Percentiles rank a stretch among this genome's conserved stretches.
phyloP scores from a whole-genome alignment of 257 asterid species.

The Phtheirospermum japonicum region DNA sequence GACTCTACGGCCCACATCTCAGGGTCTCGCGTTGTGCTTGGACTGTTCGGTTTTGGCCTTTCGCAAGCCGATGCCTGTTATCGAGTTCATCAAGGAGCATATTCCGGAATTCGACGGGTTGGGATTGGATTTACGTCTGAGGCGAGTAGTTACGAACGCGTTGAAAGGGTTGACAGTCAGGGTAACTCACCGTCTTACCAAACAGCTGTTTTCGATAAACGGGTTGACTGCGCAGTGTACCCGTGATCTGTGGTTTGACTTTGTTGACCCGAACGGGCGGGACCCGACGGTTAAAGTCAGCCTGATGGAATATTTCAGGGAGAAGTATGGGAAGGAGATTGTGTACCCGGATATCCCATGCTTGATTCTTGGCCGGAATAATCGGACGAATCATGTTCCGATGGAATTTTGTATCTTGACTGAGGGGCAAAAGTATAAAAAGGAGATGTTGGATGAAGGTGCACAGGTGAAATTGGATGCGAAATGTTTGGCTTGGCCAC shows the following conservation, averaged over 20 bases:
- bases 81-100: too few relatives aligned
- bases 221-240: conserved; percentile 38
- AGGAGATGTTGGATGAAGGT: too few relatives aligned
- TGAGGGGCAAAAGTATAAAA: too few relatives aligned
- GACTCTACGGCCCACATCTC: conserved; percentile 55
- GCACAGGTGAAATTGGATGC: too few relatives aligned
- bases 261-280: conserved; percentile 45
- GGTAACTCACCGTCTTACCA: conserved; percentile 59
- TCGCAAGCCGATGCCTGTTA: conserved; percentile 52
- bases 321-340: conserved; percentile 47
- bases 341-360: conserved; percentile 47
- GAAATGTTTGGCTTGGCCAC: conserved; percentile 44
- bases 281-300: conserved; percentile 35
- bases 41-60: too few relatives aligned
- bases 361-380: conserved; percentile 53
- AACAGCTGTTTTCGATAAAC: conserved; percentile 43
- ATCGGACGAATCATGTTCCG: too few relatives aligned
- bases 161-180: conserved; percentile 53
- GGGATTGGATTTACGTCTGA: conserved; percentile 29
- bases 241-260: conserved; percentile 37
- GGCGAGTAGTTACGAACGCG: conserved; percentile 29
- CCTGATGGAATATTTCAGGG: too few relatives aligned
- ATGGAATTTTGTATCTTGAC: conserved; percentile 65
- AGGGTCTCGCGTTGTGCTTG: conserved; percentile 64
- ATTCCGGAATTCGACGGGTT: conserved; percentile 33